These are phyloP conservation scores for Mycena olivaceomarginata DNA, from an alignment of 768 basidiomycete species.

Conservation along the genomic window DNA sequence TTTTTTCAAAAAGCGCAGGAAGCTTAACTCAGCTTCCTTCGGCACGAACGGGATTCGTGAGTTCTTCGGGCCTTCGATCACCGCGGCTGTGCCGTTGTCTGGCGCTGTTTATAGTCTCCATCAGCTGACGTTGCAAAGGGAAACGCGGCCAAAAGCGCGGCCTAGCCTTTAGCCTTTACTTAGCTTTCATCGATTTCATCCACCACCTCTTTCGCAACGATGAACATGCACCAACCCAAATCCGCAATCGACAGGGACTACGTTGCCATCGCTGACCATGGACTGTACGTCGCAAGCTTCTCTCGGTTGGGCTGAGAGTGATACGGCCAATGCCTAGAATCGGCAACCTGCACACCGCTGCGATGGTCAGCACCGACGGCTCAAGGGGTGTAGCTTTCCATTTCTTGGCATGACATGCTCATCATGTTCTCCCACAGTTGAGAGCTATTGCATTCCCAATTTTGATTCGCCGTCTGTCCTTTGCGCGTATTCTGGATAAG, in stretches of 20 bases:
- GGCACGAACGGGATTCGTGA: neutral
- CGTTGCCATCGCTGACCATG: conserved; percentile 87
- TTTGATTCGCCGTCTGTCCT: conserved; percentile 95
- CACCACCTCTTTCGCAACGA: conserved; percentile 42
- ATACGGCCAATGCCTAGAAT: conserved; percentile 67
- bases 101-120: neutral
- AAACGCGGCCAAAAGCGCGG: no score
- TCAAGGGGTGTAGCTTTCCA: conserved; percentile 67
- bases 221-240: conserved; percentile 74
- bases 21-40: neutral
- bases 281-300: conserved; percentile 68
- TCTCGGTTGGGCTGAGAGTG: neutral
- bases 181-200: neutral
- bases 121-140: neutral
- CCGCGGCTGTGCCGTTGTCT: conserved; percentile 3
- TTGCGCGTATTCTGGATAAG: conserved; percentile 93
- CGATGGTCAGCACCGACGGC: conserved; percentile 88
- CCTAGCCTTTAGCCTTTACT: neutral
- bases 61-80: conserved; percentile 2
- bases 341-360: conserved; percentile 90
- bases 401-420: neutral
- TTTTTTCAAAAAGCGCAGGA: no score
- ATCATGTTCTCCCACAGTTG: conserved; percentile 70
- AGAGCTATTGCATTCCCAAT: conserved; percentile 94
- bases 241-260: conserved; percentile 75